Base-by-base conservation (phyloP, 2,329 filamentous ascomycete genomes). In the Aureobasidium melanogenum region DNA sequence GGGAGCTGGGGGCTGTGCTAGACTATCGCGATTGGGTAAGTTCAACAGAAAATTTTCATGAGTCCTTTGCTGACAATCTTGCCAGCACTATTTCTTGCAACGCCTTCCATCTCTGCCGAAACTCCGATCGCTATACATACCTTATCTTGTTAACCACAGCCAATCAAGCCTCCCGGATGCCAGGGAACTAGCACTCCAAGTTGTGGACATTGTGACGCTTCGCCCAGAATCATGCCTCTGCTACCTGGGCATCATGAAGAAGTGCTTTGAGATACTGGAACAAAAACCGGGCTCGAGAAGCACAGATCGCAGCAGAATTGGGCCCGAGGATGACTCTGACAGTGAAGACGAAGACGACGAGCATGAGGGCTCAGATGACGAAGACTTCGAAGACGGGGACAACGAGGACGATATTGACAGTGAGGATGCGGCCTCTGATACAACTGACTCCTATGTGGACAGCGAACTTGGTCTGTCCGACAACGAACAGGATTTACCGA, bases 231-330 rank as follows among this genome's bases (percentile, higher is more conserved):
- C 92, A 28, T 85, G 87, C 68, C 79, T 94, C 15, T 89, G 86
- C 72, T 93, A 92, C 69, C 81, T 93, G 67, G 90, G 87, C 19
- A 83, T 94, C 59, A 80, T 81, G n/a, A 78, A 77, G 43, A 92
- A 91, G 72, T 94, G 90, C 73, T 94, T 89, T 69, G 89, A 94
- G 71, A 88, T 94, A 34, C 74, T 91, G 8, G 89, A 94, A 71
- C 80, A 80, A 55, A 76, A 80, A 51, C 75, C 75, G 2, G 79
- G 50, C 17, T 22, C 28, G 3, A 17, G 14, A 24, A 41, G 9
- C 26, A 52, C 41, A 5, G 9, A 50, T 41, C 32, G 12, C 15
- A 17, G n/a, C 17, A 15, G 34, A 43, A 10, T 1, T n/a, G n/a
- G 15, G 3, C 6, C 26, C 2, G 47, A 41, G 9, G 58, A 60